Evolutionary conservation across 306 rosid genomes (phyloP).

Genomic region (Leucaena leucocephala): DNA sequence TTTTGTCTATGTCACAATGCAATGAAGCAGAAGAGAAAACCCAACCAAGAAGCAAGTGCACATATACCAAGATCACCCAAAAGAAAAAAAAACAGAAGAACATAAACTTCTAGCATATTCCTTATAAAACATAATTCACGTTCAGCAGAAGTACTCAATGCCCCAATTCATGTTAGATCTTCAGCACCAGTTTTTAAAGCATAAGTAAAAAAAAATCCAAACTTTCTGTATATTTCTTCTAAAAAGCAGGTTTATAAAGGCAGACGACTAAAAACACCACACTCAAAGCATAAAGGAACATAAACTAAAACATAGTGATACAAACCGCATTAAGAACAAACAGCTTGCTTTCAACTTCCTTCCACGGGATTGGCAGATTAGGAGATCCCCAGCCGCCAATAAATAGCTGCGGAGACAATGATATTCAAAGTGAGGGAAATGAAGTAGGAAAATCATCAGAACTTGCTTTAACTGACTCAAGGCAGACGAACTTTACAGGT

Average conservation of each 20-base stretch:
- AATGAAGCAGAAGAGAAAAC: neutral
- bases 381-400: slow-evolving; percentile 78
- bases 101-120: neutral
- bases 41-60: slow-evolving; percentile 15
- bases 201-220: neutral
- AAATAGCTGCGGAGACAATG: slow-evolving; percentile 61
- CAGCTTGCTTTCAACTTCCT: slow-evolving; percentile 92
- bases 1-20: slow-evolving; percentile 11
- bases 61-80: neutral
- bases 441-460: neutral
- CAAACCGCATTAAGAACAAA: slow-evolving; percentile 93
- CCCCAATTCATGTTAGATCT: slow-evolving; percentile 25
- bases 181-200: slow-evolving; percentile 22
- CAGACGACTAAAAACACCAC: slow-evolving; percentile 33
- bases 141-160: slow-evolving; percentile 9
- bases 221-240: neutral
- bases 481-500: neutral
- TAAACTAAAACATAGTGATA: slow-evolving; percentile 35
- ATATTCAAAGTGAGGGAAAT: slow-evolving; percentile 26
- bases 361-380: slow-evolving; percentile 81
- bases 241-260: neutral
- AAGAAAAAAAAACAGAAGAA: neutral
- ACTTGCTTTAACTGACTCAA: neutral
- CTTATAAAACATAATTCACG: neutral
- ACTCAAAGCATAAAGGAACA: neutral